Evolutionary conservation across 805 yeast species (phyloP), one percentile per base, ranked within the genome.

Genomic region (Myxozyma neglecta): DNA sequence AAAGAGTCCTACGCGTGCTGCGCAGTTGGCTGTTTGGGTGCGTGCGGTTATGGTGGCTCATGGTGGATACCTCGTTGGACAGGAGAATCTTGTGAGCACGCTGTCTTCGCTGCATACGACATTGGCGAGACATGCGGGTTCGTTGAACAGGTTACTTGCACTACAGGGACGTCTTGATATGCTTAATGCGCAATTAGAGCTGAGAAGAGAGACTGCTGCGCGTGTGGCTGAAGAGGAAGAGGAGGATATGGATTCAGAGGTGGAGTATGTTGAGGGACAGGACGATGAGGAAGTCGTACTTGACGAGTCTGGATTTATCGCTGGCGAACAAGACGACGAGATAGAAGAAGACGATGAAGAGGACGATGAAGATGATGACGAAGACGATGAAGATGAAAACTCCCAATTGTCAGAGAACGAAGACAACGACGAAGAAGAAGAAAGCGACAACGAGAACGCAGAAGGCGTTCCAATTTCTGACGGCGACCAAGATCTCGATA

Each of bases 111-210:
- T 93, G 58, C 87, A 84, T 71, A 71, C 81, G 2, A 79, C 87
- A 0, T 76, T 92, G 35, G 75, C 79, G 18, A 77, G 82, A 59
- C 86, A 83, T 37, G 79, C 82, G 73, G 81, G 81, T 63, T 79
- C 80, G 29, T 75, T 93, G 65, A 88, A 92, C 8, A 81, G 83
- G 44, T 78, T 93, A 55, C 76, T 92, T 32, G 85, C 94, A 1
- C 80, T 93, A 36, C 96, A 92, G 73, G 99, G 99, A 51, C 83
- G 94, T 66, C 77, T 93, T 51, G 88, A 87, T 70, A 80, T 93
- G 73, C 79, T 93, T 47, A 82, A 82, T 66, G 82, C 90, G 2
- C 98, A 93, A 75, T 80, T 90, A 10, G 81, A 83, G 60, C 76
- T 93, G 66, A 85, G 97, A 75, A 43, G 85, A 82, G 65, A 55